A percentile compares a stretch with the other conserved stretches of the same genome.
Evolutionary conservation across 192 early-diverging fungal genomes (phyloP).

Genomic region (Chytriomyces sp.): DNA sequence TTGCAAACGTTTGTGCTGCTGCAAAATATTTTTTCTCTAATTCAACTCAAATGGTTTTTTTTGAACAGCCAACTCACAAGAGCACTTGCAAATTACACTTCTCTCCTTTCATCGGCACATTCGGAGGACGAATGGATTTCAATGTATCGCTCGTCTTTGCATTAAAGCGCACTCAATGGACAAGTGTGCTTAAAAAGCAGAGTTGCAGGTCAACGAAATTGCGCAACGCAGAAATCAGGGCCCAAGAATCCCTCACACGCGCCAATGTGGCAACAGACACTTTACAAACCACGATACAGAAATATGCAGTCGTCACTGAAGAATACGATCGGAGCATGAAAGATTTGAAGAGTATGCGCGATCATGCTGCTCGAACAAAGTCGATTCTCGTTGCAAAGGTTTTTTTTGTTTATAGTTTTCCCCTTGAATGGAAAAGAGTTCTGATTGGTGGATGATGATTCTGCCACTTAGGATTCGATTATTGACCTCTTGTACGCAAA

Average conservation of each 20-base stretch:
- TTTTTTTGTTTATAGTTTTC: not conserved
- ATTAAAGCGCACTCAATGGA: not conserved
- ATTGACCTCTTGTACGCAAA: constrained; percentile 21
- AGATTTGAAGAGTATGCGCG: not conserved
- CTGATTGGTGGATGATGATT: not conserved
- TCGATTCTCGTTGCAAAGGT: constrained; percentile 19
- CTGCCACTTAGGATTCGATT: not conserved
- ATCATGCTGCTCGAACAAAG: constrained; percentile 14
- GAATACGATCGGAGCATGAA: not conserved
- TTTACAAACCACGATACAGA: constrained; percentile 1
- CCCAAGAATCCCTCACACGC: not conserved
- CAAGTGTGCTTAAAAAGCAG: not conserved
- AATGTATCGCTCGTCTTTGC: not conserved
- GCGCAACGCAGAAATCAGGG: not conserved
- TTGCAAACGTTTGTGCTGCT: constrained; percentile 4
- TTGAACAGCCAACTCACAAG: constrained; percentile 14
- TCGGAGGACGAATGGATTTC: constrained; percentile 22
- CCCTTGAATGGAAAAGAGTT: not conserved
- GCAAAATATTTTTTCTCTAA: not conserved
- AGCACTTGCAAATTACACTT: not conserved
- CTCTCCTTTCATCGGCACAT: not conserved
- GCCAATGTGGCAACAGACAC: constrained; percentile 4
- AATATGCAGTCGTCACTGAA: constrained; percentile 16
- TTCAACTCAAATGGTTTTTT: not conserved
- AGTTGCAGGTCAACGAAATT: not conserved